Percentiles rank a stretch among this genome's conserved stretches.
These are phyloP conservation scores for Xylariaceae sp. DNA, from an alignment of 2,329 filamentous ascomycete species.

Conservation along the genomic window DNA sequence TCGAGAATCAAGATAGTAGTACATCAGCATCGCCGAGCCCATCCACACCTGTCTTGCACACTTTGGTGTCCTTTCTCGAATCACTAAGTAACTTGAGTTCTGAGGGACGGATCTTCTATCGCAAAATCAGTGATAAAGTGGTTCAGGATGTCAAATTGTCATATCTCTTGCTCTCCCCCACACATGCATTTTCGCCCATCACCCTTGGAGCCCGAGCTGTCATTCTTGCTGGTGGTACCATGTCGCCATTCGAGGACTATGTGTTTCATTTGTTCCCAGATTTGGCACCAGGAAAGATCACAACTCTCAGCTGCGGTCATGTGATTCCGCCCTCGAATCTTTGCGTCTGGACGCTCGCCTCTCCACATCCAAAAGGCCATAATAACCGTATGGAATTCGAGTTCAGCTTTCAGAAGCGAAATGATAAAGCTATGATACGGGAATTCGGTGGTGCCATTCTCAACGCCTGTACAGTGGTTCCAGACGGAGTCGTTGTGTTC, in stretches of 20 bases:
- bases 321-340: constrained; percentile 83
- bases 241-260: constrained; percentile 96
- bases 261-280: constrained; percentile 80
- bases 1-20: constrained; percentile 41
- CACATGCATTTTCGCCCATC: constrained; percentile 84
- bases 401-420: constrained; percentile 80
- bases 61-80: constrained; percentile 61
- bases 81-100: constrained; percentile 81
- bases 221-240: constrained; percentile 89
- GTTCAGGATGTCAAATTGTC: constrained; percentile 59
- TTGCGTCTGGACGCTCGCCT: constrained; percentile 67
- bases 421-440: constrained; percentile 63
- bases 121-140: constrained; percentile 37
- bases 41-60: constrained; percentile 51
- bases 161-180: constrained; percentile 87
- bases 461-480: constrained; percentile 68
- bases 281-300: constrained; percentile 58
- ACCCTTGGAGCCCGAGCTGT: constrained; percentile 81
- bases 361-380: constrained; percentile 32
- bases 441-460: constrained; percentile 72
- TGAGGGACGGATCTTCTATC: constrained; percentile 64
- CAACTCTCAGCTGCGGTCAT: constrained; percentile 87
- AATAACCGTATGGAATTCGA: constrained; percentile 54
- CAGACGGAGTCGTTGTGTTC: constrained; percentile 89
- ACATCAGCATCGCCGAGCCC: constrained; percentile 32